Conservation (phyloP, 192 early-diverging fungal species). For the Lobosporangium transversale region DNA sequence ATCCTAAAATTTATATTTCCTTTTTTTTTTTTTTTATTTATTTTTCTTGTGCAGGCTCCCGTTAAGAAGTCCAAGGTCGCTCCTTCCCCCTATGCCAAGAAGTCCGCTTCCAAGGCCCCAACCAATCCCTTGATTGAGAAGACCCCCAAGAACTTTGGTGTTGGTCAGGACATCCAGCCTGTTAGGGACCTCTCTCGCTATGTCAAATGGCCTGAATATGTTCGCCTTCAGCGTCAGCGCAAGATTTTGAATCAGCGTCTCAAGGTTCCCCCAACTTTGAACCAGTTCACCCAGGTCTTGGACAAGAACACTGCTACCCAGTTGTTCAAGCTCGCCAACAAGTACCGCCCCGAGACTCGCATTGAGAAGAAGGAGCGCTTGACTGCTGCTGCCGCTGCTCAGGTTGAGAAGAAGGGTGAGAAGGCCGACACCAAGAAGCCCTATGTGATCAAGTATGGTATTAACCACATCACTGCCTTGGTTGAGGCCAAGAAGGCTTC, state of each 20-base stretch:
- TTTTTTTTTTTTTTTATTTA: not conserved
- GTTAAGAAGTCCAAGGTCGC: constrained; percentile 88
- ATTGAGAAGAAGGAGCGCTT: constrained; percentile 96
- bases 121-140: constrained; percentile 95
- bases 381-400: constrained; percentile 84
- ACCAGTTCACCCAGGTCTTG: constrained; percentile 98
- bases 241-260: constrained; percentile 97
- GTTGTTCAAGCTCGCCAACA: constrained; percentile 97
- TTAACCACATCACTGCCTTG: constrained; percentile 99
- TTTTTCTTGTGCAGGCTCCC: constrained; percentile 32
- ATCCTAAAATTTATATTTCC: constrained; percentile 7
- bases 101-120: constrained; percentile 73
- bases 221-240: constrained; percentile 98
- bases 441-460: constrained; percentile 97
- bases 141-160: constrained; percentile 92
- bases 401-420: constrained; percentile 89
- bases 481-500: constrained; percentile 99
- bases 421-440: constrained; percentile 91
- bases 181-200: constrained; percentile 94
- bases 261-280: constrained; percentile 99
- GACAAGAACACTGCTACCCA: constrained; percentile 99
- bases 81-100: constrained; percentile 83
- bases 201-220: constrained; percentile 99
- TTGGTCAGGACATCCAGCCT: constrained; percentile 98
- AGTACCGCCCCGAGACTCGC: constrained; percentile 99